Evolutionary conservation across 257 asterid species (phyloP), one percentile per base, ranked within the genome.

Genomic region (Solanum chiquidenum): DNA sequence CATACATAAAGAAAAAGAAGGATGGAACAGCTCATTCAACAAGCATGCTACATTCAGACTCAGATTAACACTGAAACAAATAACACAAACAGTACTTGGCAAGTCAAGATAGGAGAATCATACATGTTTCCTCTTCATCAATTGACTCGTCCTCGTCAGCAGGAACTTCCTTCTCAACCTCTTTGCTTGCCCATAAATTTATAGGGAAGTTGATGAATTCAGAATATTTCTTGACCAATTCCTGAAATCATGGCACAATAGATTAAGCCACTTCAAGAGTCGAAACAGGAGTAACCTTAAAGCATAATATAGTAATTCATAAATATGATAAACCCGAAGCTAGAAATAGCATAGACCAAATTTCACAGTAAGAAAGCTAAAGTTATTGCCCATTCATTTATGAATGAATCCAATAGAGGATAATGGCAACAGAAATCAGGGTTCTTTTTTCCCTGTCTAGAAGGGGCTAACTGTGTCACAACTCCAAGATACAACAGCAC

Each of bases 181-280:
- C 98, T 90, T 95, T 96, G 90, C 91, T 96, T 77, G 98, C 98
- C 99, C 98, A 95, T 71, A 96, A 94, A 89, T 90, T 11, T 83
- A 96, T 96, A 55, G 99, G 99, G 92, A 96, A 96, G 94, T 96
- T 96, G 89, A 96, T 95, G 89, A 96, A 96, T 89, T 96, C 97
- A 64, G 98, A 96, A 89, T 96, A 96, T 91, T 84, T 95, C 85
- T 96, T 94, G 90, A 96, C 99, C 93, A 96, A 91, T 34, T 96
- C 99, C 99, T 95, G 89, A 64, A 88, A 73, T 42, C 87, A 91
- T 20, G 38, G 35, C 37, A 12, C 31, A 38, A 4, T 34, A 16
- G 60, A 49, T 85, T 91, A 13, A 88, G 37, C 42, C 18, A 82
- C 52, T 37, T 52, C 64, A 33, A 69, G 62, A 46, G 12, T 27